A percentile compares a stretch with the other conserved stretches of the same genome.
phyloP scores from a whole-genome alignment of 2,329 filamentous ascomycete genomes.

The Amauroascus verrucosus region DNA sequence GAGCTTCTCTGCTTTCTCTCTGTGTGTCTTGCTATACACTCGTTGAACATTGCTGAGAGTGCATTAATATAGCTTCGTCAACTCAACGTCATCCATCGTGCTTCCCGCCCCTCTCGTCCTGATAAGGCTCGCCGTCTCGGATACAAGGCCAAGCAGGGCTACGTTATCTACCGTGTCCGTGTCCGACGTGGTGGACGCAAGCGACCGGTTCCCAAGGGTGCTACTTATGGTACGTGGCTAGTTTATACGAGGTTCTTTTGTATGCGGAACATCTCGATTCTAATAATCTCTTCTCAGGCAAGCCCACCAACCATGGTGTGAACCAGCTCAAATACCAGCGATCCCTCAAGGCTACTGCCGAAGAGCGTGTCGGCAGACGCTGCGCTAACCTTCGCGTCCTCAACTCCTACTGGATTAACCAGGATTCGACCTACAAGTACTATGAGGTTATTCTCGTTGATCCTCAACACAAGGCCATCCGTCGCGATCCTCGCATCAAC shows the following conservation, averaged over 20 bases:
- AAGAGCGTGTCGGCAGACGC: conserved; percentile 98
- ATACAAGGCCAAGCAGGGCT: conserved; percentile 99
- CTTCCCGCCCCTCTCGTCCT: conserved; percentile 71
- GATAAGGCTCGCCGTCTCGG: conserved; percentile 99
- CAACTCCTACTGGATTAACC: conserved; percentile 99
- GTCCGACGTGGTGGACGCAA: conserved; percentile 98
- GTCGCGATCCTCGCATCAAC: conserved; percentile 98
- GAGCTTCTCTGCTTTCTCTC: conserved; percentile 21
- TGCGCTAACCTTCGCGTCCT: conserved; percentile 98
- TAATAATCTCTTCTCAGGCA: conserved; percentile 51
- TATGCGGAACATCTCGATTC: not conserved
- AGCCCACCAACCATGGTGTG: conserved; percentile 99
- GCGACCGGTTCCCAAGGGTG: conserved; percentile 91
- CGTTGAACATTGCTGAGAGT: conserved; percentile 99
- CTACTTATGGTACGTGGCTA: conserved; percentile 78
- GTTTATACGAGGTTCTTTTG: not conserved
- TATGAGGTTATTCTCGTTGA: conserved; percentile 99
- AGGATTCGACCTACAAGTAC: conserved; percentile 99
- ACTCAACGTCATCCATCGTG: conserved; percentile 99
- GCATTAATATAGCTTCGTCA: conserved; percentile 99
- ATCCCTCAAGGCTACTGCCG: conserved; percentile 91
- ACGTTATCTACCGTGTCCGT: conserved; percentile 99
- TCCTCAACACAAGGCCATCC: conserved; percentile 99
- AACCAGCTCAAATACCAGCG: conserved; percentile 99
- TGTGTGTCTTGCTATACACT: conserved; percentile 77